Percentiles rank a stretch among this genome's conserved stretches.
These are phyloP conservation scores for Seminavis robusta DNA, from an alignment of 108 stramenopile genomes.

Conservation along the genomic window DNA sequence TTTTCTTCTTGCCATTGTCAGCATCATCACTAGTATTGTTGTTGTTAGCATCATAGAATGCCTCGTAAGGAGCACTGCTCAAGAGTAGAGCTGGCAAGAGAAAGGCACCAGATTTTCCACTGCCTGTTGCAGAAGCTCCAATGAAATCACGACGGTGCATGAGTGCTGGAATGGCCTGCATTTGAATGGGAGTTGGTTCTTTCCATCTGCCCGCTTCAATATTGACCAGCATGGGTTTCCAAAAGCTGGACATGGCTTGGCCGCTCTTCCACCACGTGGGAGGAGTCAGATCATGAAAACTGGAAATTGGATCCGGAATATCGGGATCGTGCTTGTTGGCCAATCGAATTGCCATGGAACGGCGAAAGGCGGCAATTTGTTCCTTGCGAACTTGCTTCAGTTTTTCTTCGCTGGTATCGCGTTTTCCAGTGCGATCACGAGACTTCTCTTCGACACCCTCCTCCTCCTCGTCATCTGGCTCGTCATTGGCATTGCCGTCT, in stretches of 20 bases:
- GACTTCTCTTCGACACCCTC: constrained; percentile 4
- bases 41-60: constrained; percentile 41
- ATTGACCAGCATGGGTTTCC: constrained; percentile 55
- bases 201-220: constrained; percentile 90
- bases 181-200: constrained; percentile 93
- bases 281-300: constrained; percentile 52
- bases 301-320: constrained; percentile 78
- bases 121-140: constrained; percentile 85
- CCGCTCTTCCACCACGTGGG: constrained; percentile 66
- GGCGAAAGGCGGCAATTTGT: constrained; percentile 82
- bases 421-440: constrained; percentile 56
- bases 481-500: constrained; percentile 8
- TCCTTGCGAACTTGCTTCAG: constrained; percentile 64
- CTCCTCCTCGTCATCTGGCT: constrained; percentile 20
- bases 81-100: constrained; percentile 85
- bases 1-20: constrained; percentile 24
- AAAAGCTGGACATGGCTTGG: constrained; percentile 37
- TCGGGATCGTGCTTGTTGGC: constrained; percentile 60
- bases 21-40: neutral
- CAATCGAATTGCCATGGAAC: constrained; percentile 71
- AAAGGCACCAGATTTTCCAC: constrained; percentile 69
- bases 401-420: constrained; percentile 60
- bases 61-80: constrained; percentile 56
- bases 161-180: constrained; percentile 85
- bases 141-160: constrained; percentile 79